Conservation (phyloP, 2,329 filamentous ascomycete species). For the Colletotrichum horii region DNA sequence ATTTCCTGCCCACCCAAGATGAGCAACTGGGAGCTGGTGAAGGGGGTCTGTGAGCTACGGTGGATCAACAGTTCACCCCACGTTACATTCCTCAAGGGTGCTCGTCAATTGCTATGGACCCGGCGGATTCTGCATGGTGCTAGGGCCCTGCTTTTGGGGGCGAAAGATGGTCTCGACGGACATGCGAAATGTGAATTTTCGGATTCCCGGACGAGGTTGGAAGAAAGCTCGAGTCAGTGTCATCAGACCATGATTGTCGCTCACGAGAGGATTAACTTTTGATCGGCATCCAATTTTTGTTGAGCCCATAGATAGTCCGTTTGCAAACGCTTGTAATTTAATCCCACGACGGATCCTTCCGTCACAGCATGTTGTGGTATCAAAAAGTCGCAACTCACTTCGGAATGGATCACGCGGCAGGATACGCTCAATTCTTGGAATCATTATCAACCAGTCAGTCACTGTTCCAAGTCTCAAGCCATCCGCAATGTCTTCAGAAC, state of each 20-base stretch:
- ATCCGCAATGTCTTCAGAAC: background rate
- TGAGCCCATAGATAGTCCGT: background rate
- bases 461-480: background rate
- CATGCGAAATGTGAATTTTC: background rate
- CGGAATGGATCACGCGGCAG: background rate
- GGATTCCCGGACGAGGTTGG: background rate
- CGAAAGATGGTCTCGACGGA: background rate
- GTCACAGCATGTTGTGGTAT: background rate
- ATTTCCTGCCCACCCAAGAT: background rate
- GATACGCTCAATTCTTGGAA: background rate
- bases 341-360: background rate
- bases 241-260: background rate
- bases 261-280: background rate
- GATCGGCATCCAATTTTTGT: background rate
- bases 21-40: background rate
- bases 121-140: background rate
- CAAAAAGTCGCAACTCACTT: background rate
- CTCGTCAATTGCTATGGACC: background rate
- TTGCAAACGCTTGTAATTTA: background rate
- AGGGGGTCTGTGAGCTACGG: background rate
- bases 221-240: background rate
- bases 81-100: background rate
- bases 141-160: background rate
- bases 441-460: background rate
- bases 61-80: background rate